Evolutionary conservation across 257 asterid species (phyloP).

Genomic region (Apocynum venetum): DNA sequence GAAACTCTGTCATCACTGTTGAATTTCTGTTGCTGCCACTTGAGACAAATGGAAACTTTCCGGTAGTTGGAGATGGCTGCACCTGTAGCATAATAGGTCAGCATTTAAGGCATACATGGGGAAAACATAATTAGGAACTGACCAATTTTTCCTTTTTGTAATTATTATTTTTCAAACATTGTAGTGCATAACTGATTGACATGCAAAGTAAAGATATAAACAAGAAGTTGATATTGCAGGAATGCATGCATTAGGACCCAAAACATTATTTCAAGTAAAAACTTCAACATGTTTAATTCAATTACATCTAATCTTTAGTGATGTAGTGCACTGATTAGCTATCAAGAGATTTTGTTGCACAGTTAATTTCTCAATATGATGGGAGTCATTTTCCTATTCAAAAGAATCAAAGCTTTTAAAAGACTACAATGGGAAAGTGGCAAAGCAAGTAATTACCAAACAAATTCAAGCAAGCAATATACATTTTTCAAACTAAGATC

Average conservation of each 20-base stretch:
- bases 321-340: not conserved
- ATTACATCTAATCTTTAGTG: not conserved
- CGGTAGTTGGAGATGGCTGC: conserved; percentile 78
- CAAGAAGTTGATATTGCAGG: not conserved
- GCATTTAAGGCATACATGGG: not conserved
- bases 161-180: not conserved
- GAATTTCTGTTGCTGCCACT: conserved; percentile 36
- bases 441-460: not conserved
- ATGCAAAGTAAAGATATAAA: not conserved
- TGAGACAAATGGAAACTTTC: conserved; percentile 42
- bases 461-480: not conserved
- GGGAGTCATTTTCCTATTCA: too few relatives aligned
- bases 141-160: not conserved
- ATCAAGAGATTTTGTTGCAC: not conserved
- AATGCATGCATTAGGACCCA: not conserved
- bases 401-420: not conserved
- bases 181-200: too few relatives aligned
- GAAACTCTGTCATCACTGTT: conserved; percentile 23
- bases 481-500: not conserved
- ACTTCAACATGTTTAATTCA: not conserved
- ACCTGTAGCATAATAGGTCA: conserved; percentile 26
- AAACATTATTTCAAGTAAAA: not conserved
- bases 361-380: not conserved
- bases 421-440: not conserved
- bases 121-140: not conserved